Conservation (phyloP, 2,329 filamentous ascomycete species). For the Verticillium dahliae region DNA sequence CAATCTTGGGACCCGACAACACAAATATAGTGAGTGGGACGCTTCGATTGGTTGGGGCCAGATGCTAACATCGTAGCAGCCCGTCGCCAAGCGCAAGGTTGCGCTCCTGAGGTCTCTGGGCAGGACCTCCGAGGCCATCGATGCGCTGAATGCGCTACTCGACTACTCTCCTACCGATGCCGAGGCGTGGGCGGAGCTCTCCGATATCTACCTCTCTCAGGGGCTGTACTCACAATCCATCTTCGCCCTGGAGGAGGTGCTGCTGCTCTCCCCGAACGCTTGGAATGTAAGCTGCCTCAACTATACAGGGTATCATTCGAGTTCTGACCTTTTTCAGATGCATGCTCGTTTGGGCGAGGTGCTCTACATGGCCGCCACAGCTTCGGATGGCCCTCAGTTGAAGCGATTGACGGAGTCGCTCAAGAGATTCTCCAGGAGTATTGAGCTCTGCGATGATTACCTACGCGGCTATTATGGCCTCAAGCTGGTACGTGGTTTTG, state of each 20-base stretch:
- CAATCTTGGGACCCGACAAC: constrained; percentile 64
- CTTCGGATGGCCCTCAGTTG: constrained; percentile 31
- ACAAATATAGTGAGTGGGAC: constrained; percentile 67
- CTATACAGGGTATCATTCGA: background rate
- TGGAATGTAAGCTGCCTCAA: constrained; percentile 68
- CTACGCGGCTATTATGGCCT: constrained; percentile 88
- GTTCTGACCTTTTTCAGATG: constrained; percentile 46
- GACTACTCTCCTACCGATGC: constrained; percentile 83
- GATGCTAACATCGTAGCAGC: constrained; percentile 41
- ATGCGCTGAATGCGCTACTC: constrained; percentile 66
- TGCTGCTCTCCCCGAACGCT: constrained; percentile 81
- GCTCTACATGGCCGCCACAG: constrained; percentile 61
- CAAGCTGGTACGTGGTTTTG: constrained; percentile 55
- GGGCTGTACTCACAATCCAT: constrained; percentile 77
- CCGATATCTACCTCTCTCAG: constrained; percentile 77
- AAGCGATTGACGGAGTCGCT: constrained; percentile 65
- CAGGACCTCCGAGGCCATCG: constrained; percentile 64
- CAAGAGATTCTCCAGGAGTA: constrained; percentile 80
- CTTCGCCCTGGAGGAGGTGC: constrained; percentile 83
- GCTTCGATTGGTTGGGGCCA: background rate
- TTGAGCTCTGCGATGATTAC: constrained; percentile 92
- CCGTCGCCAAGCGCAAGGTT: constrained; percentile 77
- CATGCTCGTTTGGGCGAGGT: constrained; percentile 84
- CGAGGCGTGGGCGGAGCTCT: constrained; percentile 88
- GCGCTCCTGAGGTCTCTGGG: constrained; percentile 72